Evolutionary conservation across 805 yeast species (phyloP).

Genomic region (Candida endomychidarum): DNA sequence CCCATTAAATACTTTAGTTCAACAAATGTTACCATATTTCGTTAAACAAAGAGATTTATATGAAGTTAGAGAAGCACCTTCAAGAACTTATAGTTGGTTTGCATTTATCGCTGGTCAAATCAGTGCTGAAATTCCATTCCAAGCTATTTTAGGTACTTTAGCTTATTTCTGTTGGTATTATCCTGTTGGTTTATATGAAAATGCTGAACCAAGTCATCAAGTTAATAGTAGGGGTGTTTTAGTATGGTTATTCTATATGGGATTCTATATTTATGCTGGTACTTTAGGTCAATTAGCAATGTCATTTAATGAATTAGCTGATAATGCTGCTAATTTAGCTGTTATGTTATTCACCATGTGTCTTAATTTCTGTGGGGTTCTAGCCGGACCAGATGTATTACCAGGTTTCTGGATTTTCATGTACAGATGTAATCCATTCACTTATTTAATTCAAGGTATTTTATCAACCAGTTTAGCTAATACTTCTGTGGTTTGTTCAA

Average conservation of each 20-base stretch:
- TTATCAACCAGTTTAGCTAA: slow-evolving; percentile 29
- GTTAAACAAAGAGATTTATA: slow-evolving; percentile 43
- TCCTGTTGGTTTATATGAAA: slow-evolving; percentile 49
- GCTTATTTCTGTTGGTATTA: slow-evolving; percentile 55
- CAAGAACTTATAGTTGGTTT: slow-evolving; percentile 45
- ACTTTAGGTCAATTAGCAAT: slow-evolving; percentile 32
- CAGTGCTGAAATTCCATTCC: slow-evolving; percentile 49
- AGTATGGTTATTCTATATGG: slow-evolving; percentile 32
- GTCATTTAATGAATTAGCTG: slow-evolving; percentile 31
- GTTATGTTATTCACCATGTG: slow-evolving; percentile 30
- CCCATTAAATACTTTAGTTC: slow-evolving; percentile 40
- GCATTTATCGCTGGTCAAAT: slow-evolving; percentile 41
- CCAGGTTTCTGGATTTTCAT: slow-evolving; percentile 62
- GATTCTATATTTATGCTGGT: slow-evolving; percentile 26
- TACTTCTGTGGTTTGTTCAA: slow-evolving; percentile 36
- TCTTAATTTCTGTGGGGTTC: slow-evolving; percentile 38
- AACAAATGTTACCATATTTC: slow-evolving; percentile 46
- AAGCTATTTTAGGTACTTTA: slow-evolving; percentile 42
- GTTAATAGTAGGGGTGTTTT: slow-evolving; percentile 37
- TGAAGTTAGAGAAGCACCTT: slow-evolving; percentile 47
- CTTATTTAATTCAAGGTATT: slow-evolving; percentile 63
- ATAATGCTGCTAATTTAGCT: slow-evolving; percentile 36
- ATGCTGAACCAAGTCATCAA: slow-evolving; percentile 52
- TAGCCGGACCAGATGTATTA: slow-evolving; percentile 36
- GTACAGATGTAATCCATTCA: slow-evolving; percentile 70